A percentile compares a stretch with the other conserved stretches of the same genome.
Conservation (phyloP, 2,329 filamentous ascomycete genomes). For the Plectosphaerella cucumerina region DNA sequence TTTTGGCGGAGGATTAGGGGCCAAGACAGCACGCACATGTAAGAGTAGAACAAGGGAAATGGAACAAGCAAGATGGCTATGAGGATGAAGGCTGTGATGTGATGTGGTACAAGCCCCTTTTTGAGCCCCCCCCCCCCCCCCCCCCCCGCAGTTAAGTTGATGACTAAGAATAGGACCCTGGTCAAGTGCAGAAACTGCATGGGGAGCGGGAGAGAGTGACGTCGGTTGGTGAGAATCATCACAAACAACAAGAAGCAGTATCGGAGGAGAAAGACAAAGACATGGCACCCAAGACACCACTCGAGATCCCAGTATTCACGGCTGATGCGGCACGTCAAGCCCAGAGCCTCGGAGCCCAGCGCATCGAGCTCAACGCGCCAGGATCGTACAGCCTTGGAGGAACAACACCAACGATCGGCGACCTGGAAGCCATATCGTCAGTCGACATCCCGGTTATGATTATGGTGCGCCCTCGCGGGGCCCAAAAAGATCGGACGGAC, state of each 20-base stretch:
- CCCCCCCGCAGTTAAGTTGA: too few relatives aligned
- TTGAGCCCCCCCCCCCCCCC: not conserved
- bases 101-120: not conserved
- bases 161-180: not conserved
- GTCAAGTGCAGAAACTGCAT: not conserved
- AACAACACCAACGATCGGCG: conserved; percentile 41
- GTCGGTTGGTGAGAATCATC: not conserved
- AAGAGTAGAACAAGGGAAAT: too few relatives aligned
- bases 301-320: conserved; percentile 54
- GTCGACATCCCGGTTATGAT: conserved; percentile 40
- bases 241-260: not conserved
- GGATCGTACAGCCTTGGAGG: conserved; percentile 48
- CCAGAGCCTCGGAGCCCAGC: conserved; percentile 36
- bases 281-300: conserved; percentile 17
- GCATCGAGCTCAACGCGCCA: conserved; percentile 50
- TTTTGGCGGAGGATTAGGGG: too few relatives aligned
- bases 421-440: conserved; percentile 24
- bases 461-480: conserved; percentile 51
- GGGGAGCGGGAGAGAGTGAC: too few relatives aligned
- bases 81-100: too few relatives aligned
- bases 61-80: too few relatives aligned
- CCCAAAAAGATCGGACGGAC: conserved; percentile 24
- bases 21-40: too few relatives aligned
- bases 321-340: conserved; percentile 32
- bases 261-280: not conserved